Evolutionary conservation across 768 basidiomycete species (phyloP).

Genomic region (Termitomyces sp.): DNA sequence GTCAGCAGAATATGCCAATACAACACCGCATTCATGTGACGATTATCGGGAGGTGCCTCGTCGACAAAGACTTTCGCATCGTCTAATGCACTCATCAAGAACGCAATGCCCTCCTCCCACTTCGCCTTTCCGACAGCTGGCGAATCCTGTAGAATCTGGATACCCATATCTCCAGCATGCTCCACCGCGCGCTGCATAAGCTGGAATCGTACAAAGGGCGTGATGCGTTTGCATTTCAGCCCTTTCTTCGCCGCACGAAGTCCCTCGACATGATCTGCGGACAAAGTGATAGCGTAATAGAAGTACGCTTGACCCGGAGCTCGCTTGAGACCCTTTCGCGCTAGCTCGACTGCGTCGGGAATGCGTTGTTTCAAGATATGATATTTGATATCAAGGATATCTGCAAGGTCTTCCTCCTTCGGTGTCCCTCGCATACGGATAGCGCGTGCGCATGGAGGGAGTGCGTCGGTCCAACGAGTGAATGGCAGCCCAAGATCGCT

Average conservation of each 20-base stretch:
- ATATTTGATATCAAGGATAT: constrained; percentile 66
- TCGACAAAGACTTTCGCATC: constrained; percentile 56
- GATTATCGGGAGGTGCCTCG: constrained; percentile 60
- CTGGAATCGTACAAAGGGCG: constrained; percentile 55
- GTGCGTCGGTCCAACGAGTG: constrained; percentile 53
- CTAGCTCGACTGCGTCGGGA: constrained; percentile 46
- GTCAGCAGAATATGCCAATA: constrained; percentile 60
- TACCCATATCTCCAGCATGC: constrained; percentile 57
- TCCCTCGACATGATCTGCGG: constrained; percentile 46
- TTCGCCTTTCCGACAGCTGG: constrained; percentile 38
- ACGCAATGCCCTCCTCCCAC: constrained; percentile 61
- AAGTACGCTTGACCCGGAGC: constrained; percentile 63
- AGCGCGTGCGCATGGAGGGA: constrained; percentile 58
- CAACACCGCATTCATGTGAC: constrained; percentile 56
- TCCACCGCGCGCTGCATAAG: constrained; percentile 62
- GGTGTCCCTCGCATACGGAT: constrained; percentile 44
- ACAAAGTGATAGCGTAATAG: constrained; percentile 59
- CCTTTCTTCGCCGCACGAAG: constrained; percentile 67
- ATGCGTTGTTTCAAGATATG: constrained; percentile 48
- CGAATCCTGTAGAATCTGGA: constrained; percentile 45
- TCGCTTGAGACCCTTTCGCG: constrained; percentile 47
- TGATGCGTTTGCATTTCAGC: constrained; percentile 51
- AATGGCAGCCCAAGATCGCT: constrained; percentile 57
- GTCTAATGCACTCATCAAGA: constrained; percentile 50
- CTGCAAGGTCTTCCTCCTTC: constrained; percentile 50